Base-by-base conservation (phyloP, 176 grass and related monocot genomes). In the Lolium rigidum region DNA sequence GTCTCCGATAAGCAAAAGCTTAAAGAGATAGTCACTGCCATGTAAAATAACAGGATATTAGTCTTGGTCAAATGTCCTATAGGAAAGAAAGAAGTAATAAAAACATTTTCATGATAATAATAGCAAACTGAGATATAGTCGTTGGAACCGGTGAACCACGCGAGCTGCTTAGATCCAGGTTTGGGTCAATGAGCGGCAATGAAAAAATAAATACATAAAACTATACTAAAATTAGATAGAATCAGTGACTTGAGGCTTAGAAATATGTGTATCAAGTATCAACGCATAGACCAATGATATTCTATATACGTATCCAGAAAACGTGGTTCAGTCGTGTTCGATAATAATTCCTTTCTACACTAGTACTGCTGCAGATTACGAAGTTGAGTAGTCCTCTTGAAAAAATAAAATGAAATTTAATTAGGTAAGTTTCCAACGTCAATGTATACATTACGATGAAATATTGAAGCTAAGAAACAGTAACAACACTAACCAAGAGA, bases 1-100 rank as follows among this genome's bases (percentile, higher is more conserved):
- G 83, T 94, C 92, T 83, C 92, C 92, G 76, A 94, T 94, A 26
- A 94, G 92, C 83, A 94, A 74, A 63, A 94, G 92, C 80, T 94
- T 94, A 80, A 94, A 94, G 74, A 94, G 89, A 62, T 94, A 94
- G 70, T 94, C 92, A 50, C 92, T 94, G 86, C 61, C 60, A 81
- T 67, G 46, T 81, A 46, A 67, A 81, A 25, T 52, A 81, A 68
- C 44, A 81, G 46, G 62, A 68, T 81, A 49, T 68, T 68, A 80
- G 44, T 66, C 15, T 66, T 16, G 43, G 47, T 48, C 22, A 66
- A 66, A 50, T 80, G 24, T 12, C 65, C 3, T 80, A 26, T 3
- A 35, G 15, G 43, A 78, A 22, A 78, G 15, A 55, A 78, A 41
- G 31, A 58, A 78, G 31, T 58, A 39, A 59, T 39, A 52, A 22